phyloP scores from a whole-genome alignment of 2,329 filamentous ascomycete species.

The Hymenoscyphus repandus region DNA sequence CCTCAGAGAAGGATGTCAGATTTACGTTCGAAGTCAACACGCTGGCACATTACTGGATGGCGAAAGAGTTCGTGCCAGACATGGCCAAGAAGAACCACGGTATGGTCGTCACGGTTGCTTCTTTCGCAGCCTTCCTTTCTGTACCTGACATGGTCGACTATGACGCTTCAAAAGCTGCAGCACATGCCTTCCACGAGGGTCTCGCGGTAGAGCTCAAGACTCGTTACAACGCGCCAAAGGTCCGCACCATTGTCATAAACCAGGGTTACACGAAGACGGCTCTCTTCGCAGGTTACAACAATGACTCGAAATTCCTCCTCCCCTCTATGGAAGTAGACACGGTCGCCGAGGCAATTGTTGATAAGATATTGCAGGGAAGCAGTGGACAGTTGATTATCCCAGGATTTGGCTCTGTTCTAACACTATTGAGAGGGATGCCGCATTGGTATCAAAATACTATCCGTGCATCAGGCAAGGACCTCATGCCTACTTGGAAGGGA shows the following conservation, averaged over 20 bases:
- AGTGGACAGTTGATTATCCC: constrained; percentile 55
- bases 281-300: constrained; percentile 53
- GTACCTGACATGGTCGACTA: constrained; percentile 65
- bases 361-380: constrained; percentile 51
- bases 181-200: constrained; percentile 63
- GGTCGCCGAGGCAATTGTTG: constrained; percentile 58
- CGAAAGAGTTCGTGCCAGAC: constrained; percentile 60
- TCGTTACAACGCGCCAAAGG: constrained; percentile 55
- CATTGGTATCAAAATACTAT: constrained; percentile 56
- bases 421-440: constrained; percentile 49
- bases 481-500: constrained; percentile 29
- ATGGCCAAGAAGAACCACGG: constrained; percentile 63
- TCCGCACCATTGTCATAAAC: constrained; percentile 62
- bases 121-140: constrained; percentile 54
- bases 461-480: constrained; percentile 35
- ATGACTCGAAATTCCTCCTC: constrained; percentile 44
- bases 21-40: constrained; percentile 70
- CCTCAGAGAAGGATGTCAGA: constrained; percentile 52
- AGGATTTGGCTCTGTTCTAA: constrained; percentile 35
- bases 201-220: constrained; percentile 52
- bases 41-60: constrained; percentile 61
- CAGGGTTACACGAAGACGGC: constrained; percentile 57
- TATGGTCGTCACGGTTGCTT: constrained; percentile 67
- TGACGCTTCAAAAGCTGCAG: constrained; percentile 59
- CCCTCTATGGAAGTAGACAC: constrained; percentile 54